Base-by-base conservation (phyloP, 108 stramenopile species). In the Poteriospumella lacustris region DNA sequence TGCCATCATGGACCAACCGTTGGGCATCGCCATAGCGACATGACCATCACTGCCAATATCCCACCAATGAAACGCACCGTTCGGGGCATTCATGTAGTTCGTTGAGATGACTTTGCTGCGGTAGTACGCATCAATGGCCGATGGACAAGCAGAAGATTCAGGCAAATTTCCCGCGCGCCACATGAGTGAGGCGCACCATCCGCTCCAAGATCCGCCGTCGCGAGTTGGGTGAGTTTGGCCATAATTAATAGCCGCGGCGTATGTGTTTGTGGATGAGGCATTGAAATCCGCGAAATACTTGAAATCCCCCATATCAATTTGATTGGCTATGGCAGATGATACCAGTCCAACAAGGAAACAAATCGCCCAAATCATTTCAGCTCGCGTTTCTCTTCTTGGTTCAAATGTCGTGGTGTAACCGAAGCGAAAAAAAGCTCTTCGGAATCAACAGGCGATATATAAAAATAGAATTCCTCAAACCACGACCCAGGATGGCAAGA, bases 41-140 rank as follows among this genome's bases (percentile, higher is more conserved):
- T 56, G 52, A 56, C 52, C 52, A 56, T 56, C 52, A 56, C 52
- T 56, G 15, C 52, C 52, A 56, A 56, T 56, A 56, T 56, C 52
- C 52, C 52, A 56, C 52, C 52, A 56, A 56, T 56, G 52, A 56
- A 19, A 56, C 15, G 52, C 52, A 24, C 52, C 52, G 24, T 24
- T 56, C 24, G 52, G 52, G 24, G 52, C 52, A 56, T 15, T 19
- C 52, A 56, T 56, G 15, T 19, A 15, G 24, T 56, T 24, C 15
- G 15, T 19, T 19, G 19, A 19, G 52, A 56, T 56, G 24, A 56
- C 24, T 56, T 56, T 56, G 15, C 19, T 19, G 15, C 24, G 15
- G 24, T 15, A 56, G 24, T 56, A 56, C 15, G 52, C 52, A 56
- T 56, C 52, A 56, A 56, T 56, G 24, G 52, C 52, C 24, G 52